A percentile compares a stretch with the other conserved stretches of the same genome.
Conservation (phyloP, 2,329 filamentous ascomycete genomes). For the Fusarium chuoi region DNA sequence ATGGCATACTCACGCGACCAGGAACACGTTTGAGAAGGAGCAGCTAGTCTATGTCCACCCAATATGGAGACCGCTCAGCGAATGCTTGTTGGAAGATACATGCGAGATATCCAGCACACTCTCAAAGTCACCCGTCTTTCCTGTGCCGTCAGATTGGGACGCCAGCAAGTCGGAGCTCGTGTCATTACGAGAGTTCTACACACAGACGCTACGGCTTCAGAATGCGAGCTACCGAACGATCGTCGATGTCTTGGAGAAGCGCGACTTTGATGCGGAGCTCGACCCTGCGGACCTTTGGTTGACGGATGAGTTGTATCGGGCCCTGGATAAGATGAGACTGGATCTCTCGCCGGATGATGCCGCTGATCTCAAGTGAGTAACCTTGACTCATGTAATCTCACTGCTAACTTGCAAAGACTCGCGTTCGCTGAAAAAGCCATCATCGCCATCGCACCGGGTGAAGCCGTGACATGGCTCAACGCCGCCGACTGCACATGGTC, state of each 20-base stretch:
- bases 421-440: conserved; percentile 16
- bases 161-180: conserved; percentile 37
- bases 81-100: conserved; percentile 36
- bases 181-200: conserved; percentile 38
- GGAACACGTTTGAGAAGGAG: conserved; percentile 34
- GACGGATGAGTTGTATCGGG: conserved; percentile 30
- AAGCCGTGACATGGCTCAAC: conserved; percentile 29
- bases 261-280: conserved; percentile 30
- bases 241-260: conserved; percentile 31
- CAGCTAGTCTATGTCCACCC: conserved; percentile 36
- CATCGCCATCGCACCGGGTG: conserved; percentile 28
- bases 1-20: conserved; percentile 5
- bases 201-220: conserved; percentile 29
- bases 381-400: accelerated
- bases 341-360: conserved; percentile 24
- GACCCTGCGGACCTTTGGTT: conserved; percentile 35
- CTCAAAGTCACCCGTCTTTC: conserved; percentile 39
- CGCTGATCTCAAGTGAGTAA: conserved; percentile 30
- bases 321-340: conserved; percentile 31
- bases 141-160: conserved; percentile 35
- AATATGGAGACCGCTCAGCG: conserved; percentile 38
- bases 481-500: conserved; percentile 32
- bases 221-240: conserved; percentile 30
- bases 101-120: conserved; percentile 37
- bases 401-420: neutral